phyloP scores from a whole-genome alignment of 2,329 filamentous ascomycete genomes.

The Ophiocordyceps unilateralis region DNA sequence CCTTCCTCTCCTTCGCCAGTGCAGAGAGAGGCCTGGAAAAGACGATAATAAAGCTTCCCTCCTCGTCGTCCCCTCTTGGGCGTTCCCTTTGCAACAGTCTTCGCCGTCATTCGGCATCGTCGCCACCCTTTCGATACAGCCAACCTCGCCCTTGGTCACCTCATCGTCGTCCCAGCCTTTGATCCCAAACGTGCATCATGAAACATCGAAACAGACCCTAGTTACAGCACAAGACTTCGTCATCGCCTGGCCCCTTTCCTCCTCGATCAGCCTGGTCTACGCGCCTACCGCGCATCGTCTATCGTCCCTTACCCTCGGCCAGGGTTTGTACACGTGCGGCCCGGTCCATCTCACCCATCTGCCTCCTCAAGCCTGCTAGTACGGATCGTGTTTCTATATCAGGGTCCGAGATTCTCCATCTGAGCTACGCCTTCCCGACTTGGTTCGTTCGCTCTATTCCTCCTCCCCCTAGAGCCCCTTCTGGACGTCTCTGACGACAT shows the following conservation, averaged over 20 bases:
- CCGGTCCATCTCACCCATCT: not conserved
- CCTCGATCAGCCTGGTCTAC: not conserved
- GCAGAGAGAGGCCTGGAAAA: too few species aligned
- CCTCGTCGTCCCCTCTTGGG: too few species aligned
- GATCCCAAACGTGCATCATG: not conserved
- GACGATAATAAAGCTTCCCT: too few species aligned
- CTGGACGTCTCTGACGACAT: conserved; percentile 5
- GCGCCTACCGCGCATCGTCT: not conserved
- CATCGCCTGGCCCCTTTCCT: too few species aligned
- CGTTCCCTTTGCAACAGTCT: too few species aligned
- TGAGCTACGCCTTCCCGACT: not conserved
- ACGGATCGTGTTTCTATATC: not conserved
- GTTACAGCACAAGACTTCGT: too few species aligned
- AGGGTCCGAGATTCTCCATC: not conserved
- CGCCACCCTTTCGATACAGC: too few species aligned
- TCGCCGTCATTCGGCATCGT: too few species aligned
- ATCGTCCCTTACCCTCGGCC: not conserved
- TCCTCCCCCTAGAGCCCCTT: not conserved
- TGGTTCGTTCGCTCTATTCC: not conserved
- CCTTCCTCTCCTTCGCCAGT: too few species aligned
- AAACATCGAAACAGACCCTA: too few species aligned
- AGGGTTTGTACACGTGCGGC: not conserved
- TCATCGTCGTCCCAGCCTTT: not conserved
- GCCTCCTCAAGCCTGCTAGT: not conserved
- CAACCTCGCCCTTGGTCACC: not conserved